Percentiles rank a stretch among this genome's conserved stretches.
Evolutionary conservation across 129 eudicot genomes (phyloP).

Genomic region (Lactuca saligna): DNA sequence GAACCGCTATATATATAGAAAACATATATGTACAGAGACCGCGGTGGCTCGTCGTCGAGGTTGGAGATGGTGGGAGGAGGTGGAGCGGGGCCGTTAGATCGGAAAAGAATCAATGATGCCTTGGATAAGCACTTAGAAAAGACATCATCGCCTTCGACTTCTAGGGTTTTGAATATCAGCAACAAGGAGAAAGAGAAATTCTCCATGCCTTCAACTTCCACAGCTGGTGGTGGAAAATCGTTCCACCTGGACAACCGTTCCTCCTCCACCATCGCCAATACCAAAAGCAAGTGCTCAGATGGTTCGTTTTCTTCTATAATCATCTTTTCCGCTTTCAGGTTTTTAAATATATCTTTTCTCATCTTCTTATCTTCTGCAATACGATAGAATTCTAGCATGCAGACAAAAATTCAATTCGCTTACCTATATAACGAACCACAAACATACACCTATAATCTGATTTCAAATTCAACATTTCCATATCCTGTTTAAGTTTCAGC

Average conservation of each 20-base stretch:
- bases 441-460: neutral
- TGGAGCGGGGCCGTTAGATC: constrained; percentile 52
- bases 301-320: constrained; percentile 35
- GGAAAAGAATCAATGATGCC: constrained; percentile 78
- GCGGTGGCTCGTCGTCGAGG: constrained; percentile 46
- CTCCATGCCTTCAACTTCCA: constrained; percentile 53
- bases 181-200: constrained; percentile 49
- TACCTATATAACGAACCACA: neutral
- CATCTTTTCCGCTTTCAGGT: constrained; percentile 3
- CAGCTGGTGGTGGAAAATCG: constrained; percentile 37
- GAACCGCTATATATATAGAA: constrained; percentile 15
- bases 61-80: constrained; percentile 54
- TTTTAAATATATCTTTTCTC: neutral
- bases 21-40: constrained; percentile 50
- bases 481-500: too few relatives aligned
- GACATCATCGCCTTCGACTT: constrained; percentile 59
- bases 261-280: constrained; percentile 27
- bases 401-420: neutral
- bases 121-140: constrained; percentile 76
- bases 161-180: constrained; percentile 41
- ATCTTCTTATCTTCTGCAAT: neutral
- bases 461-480: too few relatives aligned
- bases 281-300: constrained; percentile 50
- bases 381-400: constrained; percentile 10
- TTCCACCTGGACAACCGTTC: constrained; percentile 39